phyloP scores from a whole-genome alignment of 163 green algal species.

The Chlorella variabilis region DNA sequence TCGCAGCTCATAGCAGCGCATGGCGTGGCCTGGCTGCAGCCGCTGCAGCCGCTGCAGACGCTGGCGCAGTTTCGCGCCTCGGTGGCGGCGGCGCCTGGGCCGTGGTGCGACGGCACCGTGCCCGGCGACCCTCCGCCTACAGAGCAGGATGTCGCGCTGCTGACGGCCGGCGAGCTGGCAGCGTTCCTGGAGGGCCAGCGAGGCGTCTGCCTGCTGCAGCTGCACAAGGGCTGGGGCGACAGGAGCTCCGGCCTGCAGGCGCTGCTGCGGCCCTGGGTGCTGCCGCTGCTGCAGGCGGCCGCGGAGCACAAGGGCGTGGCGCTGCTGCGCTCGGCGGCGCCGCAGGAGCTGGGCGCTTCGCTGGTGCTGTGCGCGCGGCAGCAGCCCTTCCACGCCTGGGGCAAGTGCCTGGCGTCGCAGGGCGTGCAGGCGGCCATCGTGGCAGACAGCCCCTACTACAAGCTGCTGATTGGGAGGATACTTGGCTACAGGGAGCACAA shows the following conservation, averaged over 20 bases:
- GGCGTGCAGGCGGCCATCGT: conserved; percentile 64
- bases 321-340: conserved; percentile 31
- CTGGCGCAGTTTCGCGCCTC: conserved; percentile 2
- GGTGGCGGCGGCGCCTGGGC: conserved; percentile 14
- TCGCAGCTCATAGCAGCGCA: conserved; percentile 9
- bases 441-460: conserved; percentile 71
- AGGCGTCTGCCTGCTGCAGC: conserved; percentile 64
- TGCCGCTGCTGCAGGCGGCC: conserved; percentile 47
- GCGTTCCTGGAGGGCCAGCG: conserved; percentile 46
- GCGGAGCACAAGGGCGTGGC: conserved; percentile 43
- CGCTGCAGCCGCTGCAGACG: neutral
- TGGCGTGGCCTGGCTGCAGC: neutral
- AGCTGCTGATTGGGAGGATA: conserved; percentile 55
- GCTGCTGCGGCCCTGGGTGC: conserved; percentile 56
- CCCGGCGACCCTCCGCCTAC: conserved; percentile 21
- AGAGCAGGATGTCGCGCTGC: conserved; percentile 20
- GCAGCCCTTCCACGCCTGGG: conserved; percentile 64
- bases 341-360: conserved; percentile 44
- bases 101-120: conserved; percentile 35
- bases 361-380: conserved; percentile 56
- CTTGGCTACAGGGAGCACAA: conserved; percentile 65
- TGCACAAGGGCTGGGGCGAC: conserved; percentile 52
- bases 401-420: conserved; percentile 54
- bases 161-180: conserved; percentile 61
- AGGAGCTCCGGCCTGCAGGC: conserved; percentile 7